Conservation (phyloP, 2,329 filamentous ascomycete species). For the Cladosporium sp. region DNA sequence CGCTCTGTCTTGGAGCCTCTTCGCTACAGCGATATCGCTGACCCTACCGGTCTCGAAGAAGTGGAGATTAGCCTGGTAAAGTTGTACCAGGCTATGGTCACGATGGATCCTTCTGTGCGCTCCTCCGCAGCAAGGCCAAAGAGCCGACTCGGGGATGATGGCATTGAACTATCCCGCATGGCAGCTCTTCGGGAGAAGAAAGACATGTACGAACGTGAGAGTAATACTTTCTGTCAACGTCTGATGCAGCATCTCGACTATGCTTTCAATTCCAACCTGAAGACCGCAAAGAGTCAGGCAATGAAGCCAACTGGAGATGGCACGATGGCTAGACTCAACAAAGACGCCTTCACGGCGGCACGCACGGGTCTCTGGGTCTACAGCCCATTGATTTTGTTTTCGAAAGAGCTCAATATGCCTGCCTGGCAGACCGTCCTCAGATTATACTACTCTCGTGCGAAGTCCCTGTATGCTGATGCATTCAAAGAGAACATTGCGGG, state of each 20-base stretch:
- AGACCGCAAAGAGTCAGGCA: slow-evolving; percentile 41
- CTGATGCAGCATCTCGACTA: slow-evolving; percentile 76
- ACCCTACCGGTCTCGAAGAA: slow-evolving; percentile 63
- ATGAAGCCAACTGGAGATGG: slow-evolving; percentile 31
- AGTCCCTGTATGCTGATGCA: slow-evolving; percentile 73
- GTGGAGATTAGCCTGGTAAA: slow-evolving; percentile 74
- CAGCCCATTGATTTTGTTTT: slow-evolving; percentile 79
- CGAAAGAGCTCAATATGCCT: slow-evolving; percentile 72
- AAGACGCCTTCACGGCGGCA: slow-evolving; percentile 63
- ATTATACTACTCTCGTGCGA: slow-evolving; percentile 73
- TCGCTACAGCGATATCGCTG: slow-evolving; percentile 67
- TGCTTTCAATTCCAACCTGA: slow-evolving; percentile 71
- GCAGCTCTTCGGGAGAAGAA: slow-evolving; percentile 91
- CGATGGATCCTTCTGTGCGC: slow-evolving; percentile 79
- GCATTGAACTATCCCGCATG: slow-evolving; percentile 78
- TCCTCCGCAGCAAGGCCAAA: slow-evolving; percentile 38
- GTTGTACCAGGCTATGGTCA: slow-evolving; percentile 87
- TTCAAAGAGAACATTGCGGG: slow-evolving; percentile 71
- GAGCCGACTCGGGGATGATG: slow-evolving; percentile 51
- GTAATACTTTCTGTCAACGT: slow-evolving; percentile 68
- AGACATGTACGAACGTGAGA: slow-evolving; percentile 77
- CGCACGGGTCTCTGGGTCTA: slow-evolving; percentile 80
- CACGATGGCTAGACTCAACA: slow-evolving; percentile 54
- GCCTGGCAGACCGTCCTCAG: slow-evolving; percentile 79
- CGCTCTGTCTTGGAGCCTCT: slow-evolving; percentile 69